Evolutionary conservation across 306 rosid species (phyloP), one percentile per base, ranked within the genome.

Genomic region (Spatholobus suberectus): DNA sequence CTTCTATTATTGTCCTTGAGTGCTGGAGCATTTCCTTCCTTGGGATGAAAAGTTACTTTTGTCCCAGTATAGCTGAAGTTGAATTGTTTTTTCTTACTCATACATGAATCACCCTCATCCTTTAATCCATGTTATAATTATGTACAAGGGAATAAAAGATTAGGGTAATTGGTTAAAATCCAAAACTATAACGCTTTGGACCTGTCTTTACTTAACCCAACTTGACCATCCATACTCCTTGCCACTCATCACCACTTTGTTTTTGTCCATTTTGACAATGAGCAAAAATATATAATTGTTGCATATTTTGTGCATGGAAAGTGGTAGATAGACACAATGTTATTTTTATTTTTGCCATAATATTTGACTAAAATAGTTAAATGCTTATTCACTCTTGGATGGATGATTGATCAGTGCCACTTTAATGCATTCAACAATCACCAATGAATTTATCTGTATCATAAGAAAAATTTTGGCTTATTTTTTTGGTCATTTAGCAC

Each of bases 41-140:
- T 0, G 62, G 63, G 74, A 52, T 35, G 91, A 89, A 8, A 26
- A 40, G 43, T 49, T 51, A 4, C 72, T 51, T 72, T 7, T 38
- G 67, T 37, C 32, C 34, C 59, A 23, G 17, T 20, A 15, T 11
- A 27, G 23, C 70, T 47, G n/a, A 78, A 43, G 32, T 40, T 32
- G 27, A 70, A 47, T 49, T 61, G 27, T 72, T 29, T 20, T 40
- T 78, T 83, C 74, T 62, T 43, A 23, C 32, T 21, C 9, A 5
- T 32, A 8, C 61, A 76, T 8, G 52, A 73, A 21, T 32, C n/a
- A 69, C 17, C 18, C 6, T 46, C n/a, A 23, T n/a, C 20, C 38
- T 24, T 2, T 35, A 52, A n/a, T 13, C 55, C n/a, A 34, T 2
- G 1, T 12, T 8, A 29, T 44, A 57, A 20, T 35, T 77, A 47